A percentile compares a stretch with the other conserved stretches of the same genome.
phyloP scores from a whole-genome alignment of 176 grass and related monocot species.

The Cocos nucifera region DNA sequence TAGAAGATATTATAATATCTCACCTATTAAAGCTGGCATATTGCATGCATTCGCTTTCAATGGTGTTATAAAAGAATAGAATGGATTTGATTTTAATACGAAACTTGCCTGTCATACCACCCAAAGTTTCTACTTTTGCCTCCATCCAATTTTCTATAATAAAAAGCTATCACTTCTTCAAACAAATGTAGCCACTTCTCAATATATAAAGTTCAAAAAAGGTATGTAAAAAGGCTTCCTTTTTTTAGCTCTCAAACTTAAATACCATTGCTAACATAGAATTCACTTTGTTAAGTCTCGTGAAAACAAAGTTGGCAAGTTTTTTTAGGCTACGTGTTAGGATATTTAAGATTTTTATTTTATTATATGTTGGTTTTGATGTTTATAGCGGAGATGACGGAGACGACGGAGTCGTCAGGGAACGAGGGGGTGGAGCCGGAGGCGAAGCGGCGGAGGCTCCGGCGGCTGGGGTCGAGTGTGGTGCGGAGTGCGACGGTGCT shows the following conservation, averaged over 20 bases:
- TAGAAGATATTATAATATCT: slow-evolving; percentile 14
- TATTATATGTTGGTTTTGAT: too few relatives aligned
- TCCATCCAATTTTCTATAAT: too few relatives aligned
- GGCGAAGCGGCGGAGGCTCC: slow-evolving; percentile 58
- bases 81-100: not conserved
- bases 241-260: too few relatives aligned
- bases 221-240: too few relatives aligned
- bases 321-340: not conserved
- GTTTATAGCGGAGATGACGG: slow-evolving; percentile 47
- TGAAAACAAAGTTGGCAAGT: not conserved
- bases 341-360: not conserved
- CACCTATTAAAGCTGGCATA: slow-evolving; percentile 7
- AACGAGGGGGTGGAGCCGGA: slow-evolving; percentile 47
- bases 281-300: too few relatives aligned
- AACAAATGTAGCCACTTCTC: too few relatives aligned
- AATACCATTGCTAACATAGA: too few relatives aligned
- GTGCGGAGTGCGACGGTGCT: slow-evolving; percentile 88
- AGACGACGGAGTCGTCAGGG: slow-evolving; percentile 51
- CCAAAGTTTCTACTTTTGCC: too few relatives aligned
- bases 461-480: slow-evolving; percentile 68
- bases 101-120: too few relatives aligned
- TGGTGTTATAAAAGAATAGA: slow-evolving; percentile 8
- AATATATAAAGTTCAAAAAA: too few relatives aligned
- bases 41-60: slow-evolving; percentile 26
- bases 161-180: too few relatives aligned